phyloP scores from a whole-genome alignment of 2,329 filamentous ascomycete species.

The Exophiala oligosperma region DNA sequence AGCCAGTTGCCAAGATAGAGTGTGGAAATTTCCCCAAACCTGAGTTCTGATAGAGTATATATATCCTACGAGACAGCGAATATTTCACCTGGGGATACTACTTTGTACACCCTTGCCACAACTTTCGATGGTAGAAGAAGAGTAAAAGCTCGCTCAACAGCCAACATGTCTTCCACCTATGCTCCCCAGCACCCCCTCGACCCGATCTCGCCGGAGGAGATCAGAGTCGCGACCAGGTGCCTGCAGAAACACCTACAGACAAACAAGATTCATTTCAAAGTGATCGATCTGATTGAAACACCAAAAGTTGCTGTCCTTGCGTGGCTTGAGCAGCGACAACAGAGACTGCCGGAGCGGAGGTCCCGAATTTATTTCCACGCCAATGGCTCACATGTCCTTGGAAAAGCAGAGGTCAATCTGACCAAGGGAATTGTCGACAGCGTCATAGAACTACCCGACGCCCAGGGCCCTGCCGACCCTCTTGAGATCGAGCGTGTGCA shows the following conservation, averaged over 20 bases:
- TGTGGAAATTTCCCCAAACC: too few relatives aligned
- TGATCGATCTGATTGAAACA: background rate
- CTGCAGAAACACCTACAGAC: background rate
- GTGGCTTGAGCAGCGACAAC: background rate
- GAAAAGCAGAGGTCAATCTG: background rate
- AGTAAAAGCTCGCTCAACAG: too few relatives aligned
- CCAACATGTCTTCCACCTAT: too few relatives aligned
- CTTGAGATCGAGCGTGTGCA: constrained; percentile 50
- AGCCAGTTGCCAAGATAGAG: too few relatives aligned
- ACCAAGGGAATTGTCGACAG: background rate
- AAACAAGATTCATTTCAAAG: background rate
- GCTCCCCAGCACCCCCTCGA: background rate
- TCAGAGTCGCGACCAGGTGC: background rate
- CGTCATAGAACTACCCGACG: background rate
- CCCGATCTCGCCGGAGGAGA: background rate
- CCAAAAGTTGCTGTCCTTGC: background rate
- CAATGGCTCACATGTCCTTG: background rate
- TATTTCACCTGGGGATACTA: too few relatives aligned
- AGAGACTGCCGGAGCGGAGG: background rate
- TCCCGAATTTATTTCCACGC: background rate
- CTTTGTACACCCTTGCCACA: too few relatives aligned
- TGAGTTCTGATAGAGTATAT: too few relatives aligned
- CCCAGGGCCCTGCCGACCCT: background rate
- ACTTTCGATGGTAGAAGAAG: too few relatives aligned
- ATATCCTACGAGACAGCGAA: too few relatives aligned